Base-by-base conservation (phyloP, 179 eudicot genomes). In the Silene noctiflora region DNA sequence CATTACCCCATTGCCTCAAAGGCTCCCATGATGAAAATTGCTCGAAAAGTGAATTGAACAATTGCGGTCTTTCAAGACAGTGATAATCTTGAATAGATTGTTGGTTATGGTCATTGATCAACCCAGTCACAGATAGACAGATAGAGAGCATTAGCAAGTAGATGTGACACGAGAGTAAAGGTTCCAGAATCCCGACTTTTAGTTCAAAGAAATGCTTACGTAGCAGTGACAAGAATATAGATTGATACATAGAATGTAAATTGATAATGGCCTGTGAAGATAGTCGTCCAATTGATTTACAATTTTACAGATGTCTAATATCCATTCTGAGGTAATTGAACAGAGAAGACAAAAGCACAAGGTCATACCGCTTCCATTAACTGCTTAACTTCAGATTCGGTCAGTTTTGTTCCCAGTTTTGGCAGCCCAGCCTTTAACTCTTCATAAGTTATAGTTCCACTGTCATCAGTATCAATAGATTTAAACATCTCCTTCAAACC, bases 401-500 rank as follows among this genome's bases (percentile, higher is more conserved):
- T 86, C 33, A 95, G 84, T 84, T 87, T 95, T 68, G 97, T 88
- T 63, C 97, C 97, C 69, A 95, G 80, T 80, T 93, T 93, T 1
- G 96, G 95, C 71, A 95, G 88, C 44, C 99, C 99, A 17, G 91
- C 91, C 83, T 95, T 95, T 74, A 95, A 79, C 79, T 94, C 98
- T 83, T 94, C 97, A 77, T 12, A 94, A 10, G 97, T 94, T 81
- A 94, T 88, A 69, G 98, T 94, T 78, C 96, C 96, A 74, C 87
- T 94, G 75, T 88, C 87, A 76, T 94, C 97, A 4, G 94, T 89
- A 83, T 95, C 99, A 85, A 95, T 95, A 17, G 97, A 88, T 77
- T 90, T 95, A 77, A 95, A 95, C 97, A 95, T 95, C 82, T 91
- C 99, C 84, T 90, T 95, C 84, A 93, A 84, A 75, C 99, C 99